phyloP scores from a whole-genome alignment of 2,329 filamentous ascomycete genomes.

The Pestalotiopsis fici region DNA sequence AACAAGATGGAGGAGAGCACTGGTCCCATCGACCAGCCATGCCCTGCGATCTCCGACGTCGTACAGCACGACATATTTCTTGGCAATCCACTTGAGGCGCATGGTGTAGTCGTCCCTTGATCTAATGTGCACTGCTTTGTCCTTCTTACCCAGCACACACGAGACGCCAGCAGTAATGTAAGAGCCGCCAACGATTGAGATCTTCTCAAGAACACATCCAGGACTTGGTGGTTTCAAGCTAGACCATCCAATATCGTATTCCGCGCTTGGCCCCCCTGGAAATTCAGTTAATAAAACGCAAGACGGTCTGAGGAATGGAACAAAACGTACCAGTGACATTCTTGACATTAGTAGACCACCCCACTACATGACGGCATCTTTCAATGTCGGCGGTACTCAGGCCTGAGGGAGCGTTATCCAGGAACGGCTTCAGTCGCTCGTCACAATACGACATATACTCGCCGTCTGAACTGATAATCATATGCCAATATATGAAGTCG shows the following conservation, averaged over 20 bases:
- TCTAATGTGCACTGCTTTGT: neutral
- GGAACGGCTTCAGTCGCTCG: too few species aligned
- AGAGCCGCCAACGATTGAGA: neutral
- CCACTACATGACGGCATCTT: too few species aligned
- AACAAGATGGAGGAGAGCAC: neutral
- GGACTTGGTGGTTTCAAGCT: neutral
- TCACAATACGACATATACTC: too few species aligned
- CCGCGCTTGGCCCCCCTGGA: neutral
- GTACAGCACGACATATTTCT: neutral
- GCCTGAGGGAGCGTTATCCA: too few species aligned
- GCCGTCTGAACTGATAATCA: too few species aligned
- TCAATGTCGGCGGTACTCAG: too few species aligned
- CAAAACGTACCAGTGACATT: too few species aligned
- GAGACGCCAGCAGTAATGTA: neutral
- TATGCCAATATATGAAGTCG: too few species aligned
- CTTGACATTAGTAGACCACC: too few species aligned
- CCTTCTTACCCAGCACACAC: neutral
- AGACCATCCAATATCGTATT: neutral
- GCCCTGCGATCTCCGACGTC: neutral
- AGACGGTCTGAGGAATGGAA: too few species aligned
- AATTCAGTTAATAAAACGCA: too few species aligned
- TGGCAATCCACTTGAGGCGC: neutral
- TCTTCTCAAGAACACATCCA: neutral
- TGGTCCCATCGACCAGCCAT: neutral
- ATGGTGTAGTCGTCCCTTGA: neutral